phyloP scores from a whole-genome alignment of 441 rosid species.

The Croton setiger region DNA sequence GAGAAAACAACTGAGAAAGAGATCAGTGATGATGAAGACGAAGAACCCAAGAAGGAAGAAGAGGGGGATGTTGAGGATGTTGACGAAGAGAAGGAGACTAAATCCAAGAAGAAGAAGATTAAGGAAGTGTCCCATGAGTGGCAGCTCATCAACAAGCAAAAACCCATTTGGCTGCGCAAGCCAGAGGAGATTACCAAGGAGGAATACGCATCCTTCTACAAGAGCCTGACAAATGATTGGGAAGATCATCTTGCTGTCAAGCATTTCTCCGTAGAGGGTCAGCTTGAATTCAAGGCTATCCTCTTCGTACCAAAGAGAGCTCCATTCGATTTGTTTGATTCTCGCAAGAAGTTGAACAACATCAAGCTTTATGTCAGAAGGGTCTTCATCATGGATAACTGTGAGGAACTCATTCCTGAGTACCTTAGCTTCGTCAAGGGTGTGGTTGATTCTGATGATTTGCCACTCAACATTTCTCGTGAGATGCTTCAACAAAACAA shows the following conservation, averaged over 20 bases:
- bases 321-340: constrained; percentile 83
- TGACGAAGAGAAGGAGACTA: constrained; percentile 71
- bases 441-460: constrained; percentile 84
- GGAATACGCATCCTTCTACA: constrained; percentile 86
- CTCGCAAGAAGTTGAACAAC: constrained; percentile 84
- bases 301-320: constrained; percentile 69
- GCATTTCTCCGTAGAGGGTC: constrained; percentile 93
- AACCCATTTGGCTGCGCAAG: constrained; percentile 90
- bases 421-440: constrained; percentile 82
- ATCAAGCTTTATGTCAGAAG: constrained; percentile 84
- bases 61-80: constrained; percentile 78
- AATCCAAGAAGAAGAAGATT: constrained; percentile 80
- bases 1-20: constrained; percentile 93
- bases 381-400: constrained; percentile 93
- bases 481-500: constrained; percentile 89
- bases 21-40: constrained; percentile 83
- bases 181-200: constrained; percentile 87
- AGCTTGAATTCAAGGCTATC: constrained; percentile 86
- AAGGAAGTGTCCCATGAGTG: constrained; percentile 90
- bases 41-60: constrained; percentile 56
- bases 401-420: constrained; percentile 84
- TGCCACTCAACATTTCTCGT: constrained; percentile 88
- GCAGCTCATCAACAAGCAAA: constrained; percentile 77
- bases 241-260: constrained; percentile 86
- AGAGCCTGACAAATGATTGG: constrained; percentile 93